These are phyloP conservation scores for Starmerella roubikii DNA, from an alignment of 805 yeast species.

Conservation along the genomic window DNA sequence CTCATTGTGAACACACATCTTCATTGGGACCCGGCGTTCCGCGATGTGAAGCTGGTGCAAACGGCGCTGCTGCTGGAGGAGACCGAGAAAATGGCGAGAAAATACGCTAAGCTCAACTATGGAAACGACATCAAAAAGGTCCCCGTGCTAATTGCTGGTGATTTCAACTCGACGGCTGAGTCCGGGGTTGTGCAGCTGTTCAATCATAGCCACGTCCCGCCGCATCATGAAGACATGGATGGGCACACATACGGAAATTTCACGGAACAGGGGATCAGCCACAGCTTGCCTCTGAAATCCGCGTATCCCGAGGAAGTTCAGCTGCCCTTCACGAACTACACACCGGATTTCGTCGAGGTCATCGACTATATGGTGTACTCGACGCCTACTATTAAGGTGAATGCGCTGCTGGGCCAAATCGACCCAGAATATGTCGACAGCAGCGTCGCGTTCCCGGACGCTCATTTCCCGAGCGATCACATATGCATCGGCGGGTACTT, in stretches of 20 bases:
- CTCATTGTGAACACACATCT: slow-evolving; percentile 82
- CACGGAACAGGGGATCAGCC: slow-evolving; percentile 78
- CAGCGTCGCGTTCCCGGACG: slow-evolving; percentile 85
- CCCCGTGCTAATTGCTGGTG: slow-evolving; percentile 86
- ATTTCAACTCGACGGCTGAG: slow-evolving; percentile 74
- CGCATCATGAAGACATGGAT: slow-evolving; percentile 60
- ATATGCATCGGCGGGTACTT: slow-evolving; percentile 73
- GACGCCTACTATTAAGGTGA: slow-evolving; percentile 63
- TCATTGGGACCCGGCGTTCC: slow-evolving; percentile 96
- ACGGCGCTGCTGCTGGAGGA: slow-evolving; percentile 86
- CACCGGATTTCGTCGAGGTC: slow-evolving; percentile 85
- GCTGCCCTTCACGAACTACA: slow-evolving; percentile 83
- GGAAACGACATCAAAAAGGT: slow-evolving; percentile 38
- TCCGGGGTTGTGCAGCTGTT: slow-evolving; percentile 89
- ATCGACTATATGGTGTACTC: slow-evolving; percentile 96
- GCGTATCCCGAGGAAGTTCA: slow-evolving; percentile 78
- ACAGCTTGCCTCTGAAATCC: slow-evolving; percentile 66
- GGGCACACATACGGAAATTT: slow-evolving; percentile 85
- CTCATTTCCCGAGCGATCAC: slow-evolving; percentile 89
- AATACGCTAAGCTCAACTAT: slow-evolving; percentile 29
- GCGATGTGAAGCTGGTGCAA: slow-evolving; percentile 93
- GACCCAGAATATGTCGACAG: slow-evolving; percentile 64
- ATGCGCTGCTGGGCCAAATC: slow-evolving; percentile 73
- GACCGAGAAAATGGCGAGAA: slow-evolving; percentile 50
- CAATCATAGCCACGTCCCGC: slow-evolving; percentile 61